phyloP scores from a whole-genome alignment of 179 eudicot genomes.

The Beta corolliflora region DNA sequence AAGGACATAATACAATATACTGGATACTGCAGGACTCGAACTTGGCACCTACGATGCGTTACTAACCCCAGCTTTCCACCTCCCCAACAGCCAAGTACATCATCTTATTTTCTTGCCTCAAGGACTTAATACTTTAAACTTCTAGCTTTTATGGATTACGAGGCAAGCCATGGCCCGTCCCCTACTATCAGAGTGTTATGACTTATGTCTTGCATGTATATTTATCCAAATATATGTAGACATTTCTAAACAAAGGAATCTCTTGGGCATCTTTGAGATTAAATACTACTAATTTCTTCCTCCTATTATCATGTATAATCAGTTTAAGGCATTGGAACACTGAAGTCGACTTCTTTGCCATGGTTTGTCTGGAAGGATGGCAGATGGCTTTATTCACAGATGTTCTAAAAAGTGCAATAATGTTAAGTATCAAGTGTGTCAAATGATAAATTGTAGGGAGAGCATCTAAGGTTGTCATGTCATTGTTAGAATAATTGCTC shows the following conservation, averaged over 20 bases:
- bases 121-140: no score
- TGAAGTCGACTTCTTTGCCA: neutral
- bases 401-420: neutral
- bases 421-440: neutral
- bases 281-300: neutral
- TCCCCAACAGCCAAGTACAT: no score
- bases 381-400: neutral
- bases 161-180: neutral
- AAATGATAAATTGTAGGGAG: neutral
- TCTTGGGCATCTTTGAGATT: neutral
- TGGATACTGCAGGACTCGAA: no score
- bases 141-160: no score
- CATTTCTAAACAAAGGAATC: neutral
- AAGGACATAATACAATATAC: no score
- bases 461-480: neutral
- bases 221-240: neutral
- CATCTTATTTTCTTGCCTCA: no score
- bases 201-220: no score
- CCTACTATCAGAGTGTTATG: neutral
- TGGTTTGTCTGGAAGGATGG: neutral
- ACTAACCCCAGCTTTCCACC: no score
- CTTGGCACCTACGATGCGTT: no score
- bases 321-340: neutral
- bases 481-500: neutral
- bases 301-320: neutral